Conservation (phyloP, 2,329 filamentous ascomycete genomes). For the Sporothrix humicola region DNA sequence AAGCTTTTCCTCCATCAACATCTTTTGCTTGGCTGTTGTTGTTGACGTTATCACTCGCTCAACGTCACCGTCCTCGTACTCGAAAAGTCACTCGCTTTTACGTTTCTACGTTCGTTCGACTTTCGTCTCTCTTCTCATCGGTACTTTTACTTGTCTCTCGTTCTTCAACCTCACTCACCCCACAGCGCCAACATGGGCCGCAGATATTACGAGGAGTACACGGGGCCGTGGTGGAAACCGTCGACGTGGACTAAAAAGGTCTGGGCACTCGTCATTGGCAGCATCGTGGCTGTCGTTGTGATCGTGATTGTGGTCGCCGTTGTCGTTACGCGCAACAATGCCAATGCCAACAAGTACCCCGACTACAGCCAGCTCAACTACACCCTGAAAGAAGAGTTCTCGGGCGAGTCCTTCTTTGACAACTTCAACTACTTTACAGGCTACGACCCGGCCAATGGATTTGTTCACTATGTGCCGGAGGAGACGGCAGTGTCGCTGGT, state of each 20-base stretch:
- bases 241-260: conserved; percentile 59
- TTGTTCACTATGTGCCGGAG: conserved; percentile 60
- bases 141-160: neutral
- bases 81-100: neutral
- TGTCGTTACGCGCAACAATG: conserved; percentile 46
- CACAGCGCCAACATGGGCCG: conserved; percentile 32
- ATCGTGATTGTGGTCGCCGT: conserved; percentile 56
- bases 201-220: conserved; percentile 33
- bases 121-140: no score
- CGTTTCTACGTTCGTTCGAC: neutral
- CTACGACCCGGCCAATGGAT: conserved; percentile 58
- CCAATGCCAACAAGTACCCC: conserved; percentile 52
- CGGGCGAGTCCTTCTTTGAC: conserved; percentile 58
- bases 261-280: conserved; percentile 53
- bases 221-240: conserved; percentile 47
- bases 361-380: conserved; percentile 56
- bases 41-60: conserved; percentile 20
- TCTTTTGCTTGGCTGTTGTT: neutral
- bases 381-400: conserved; percentile 56
- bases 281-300: conserved; percentile 51
- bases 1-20: conserved; percentile 2
- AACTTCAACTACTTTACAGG: conserved; percentile 60
- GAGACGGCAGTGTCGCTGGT: conserved; percentile 52
- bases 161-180: neutral
- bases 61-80: neutral